These are phyloP conservation scores for Zymoseptoria passerinii DNA, from an alignment of 2,329 filamentous ascomycete species.

Conservation along the genomic window DNA sequence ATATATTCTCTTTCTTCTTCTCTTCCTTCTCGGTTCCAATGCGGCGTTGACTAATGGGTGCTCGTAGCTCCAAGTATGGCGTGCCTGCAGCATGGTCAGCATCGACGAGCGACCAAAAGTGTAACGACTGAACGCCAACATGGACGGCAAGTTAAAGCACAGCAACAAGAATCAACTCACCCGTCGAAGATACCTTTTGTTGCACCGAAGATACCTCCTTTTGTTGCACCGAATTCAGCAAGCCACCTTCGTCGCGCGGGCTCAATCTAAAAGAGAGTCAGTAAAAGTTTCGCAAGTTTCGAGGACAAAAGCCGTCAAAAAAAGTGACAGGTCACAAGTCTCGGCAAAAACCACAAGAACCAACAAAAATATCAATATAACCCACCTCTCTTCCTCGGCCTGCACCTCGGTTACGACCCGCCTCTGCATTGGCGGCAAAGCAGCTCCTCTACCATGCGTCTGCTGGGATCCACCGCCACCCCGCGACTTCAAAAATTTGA, in stretches of 20 bases:
- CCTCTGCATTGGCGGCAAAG: conserved; percentile 3
- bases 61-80: conserved; percentile 21
- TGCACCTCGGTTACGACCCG: conserved; percentile 8
- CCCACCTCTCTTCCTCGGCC: conserved; percentile 19
- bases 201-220: conserved; percentile 27
- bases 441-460: background rate
- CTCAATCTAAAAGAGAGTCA: conserved; percentile 1
- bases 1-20: background rate
- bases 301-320: background rate
- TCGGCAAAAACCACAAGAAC: background rate
- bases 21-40: background rate
- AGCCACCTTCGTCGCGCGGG: conserved; percentile 25
- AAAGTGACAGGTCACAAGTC: conserved; percentile 5
- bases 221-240: conserved; percentile 20
- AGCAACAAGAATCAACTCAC: conserved; percentile 13
- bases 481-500: conserved; percentile 24
- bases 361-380: background rate
- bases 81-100: conserved; percentile 17
- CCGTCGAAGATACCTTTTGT: conserved; percentile 29
- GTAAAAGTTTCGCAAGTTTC: background rate
- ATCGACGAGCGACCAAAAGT: background rate
- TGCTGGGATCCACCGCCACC: conserved; percentile 1
- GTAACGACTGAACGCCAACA: background rate
- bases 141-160: background rate
- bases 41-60: background rate